These are phyloP conservation scores for Escovopsis sp. DNA, from an alignment of 2,329 filamentous ascomycete species.

Conservation along the genomic window DNA sequence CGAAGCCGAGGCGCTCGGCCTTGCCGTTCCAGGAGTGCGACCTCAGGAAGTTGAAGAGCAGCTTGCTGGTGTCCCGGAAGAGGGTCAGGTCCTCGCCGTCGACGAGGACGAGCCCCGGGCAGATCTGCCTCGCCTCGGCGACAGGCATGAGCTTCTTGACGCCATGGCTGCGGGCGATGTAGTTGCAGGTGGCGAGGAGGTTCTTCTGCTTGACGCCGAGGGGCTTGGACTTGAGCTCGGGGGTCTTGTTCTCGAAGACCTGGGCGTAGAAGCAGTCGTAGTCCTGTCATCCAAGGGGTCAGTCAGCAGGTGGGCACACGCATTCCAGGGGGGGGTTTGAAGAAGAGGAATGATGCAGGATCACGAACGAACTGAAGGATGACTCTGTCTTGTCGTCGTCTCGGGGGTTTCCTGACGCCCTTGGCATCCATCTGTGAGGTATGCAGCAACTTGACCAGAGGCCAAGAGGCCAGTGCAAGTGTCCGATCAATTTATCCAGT, in stretches of 20 bases:
- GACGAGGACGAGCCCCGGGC: conserved; percentile 72
- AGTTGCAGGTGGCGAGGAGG: conserved; percentile 88
- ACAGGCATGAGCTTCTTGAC: conserved; percentile 77
- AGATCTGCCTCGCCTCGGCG: conserved; percentile 62
- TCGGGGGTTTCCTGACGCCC: conserved; percentile 16
- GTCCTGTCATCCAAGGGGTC: conserved; percentile 31
- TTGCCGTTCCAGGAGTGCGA: conserved; percentile 63
- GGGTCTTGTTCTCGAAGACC: conserved; percentile 71
- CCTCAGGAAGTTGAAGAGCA: conserved; percentile 58
- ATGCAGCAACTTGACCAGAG: neutral
- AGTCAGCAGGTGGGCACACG: neutral
- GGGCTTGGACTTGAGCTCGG: conserved; percentile 55
- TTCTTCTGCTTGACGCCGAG: conserved; percentile 86
- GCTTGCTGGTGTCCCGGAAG: conserved; percentile 78
- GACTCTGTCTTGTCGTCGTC: conserved; percentile 47
- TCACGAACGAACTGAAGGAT: conserved; percentile 66
- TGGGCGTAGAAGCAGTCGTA: conserved; percentile 93
- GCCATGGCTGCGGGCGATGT: conserved; percentile 63
- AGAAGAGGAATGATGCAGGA: neutral
- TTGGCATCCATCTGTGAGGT: conserved; percentile 1
- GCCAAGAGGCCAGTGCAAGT: too few relatives aligned
- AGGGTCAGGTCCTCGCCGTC: conserved; percentile 74
- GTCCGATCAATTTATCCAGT: too few relatives aligned
- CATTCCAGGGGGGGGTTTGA: neutral
- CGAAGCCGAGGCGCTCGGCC: conserved; percentile 74